A percentile compares a stretch with the other conserved stretches of the same genome.
phyloP scores from a whole-genome alignment of 2,329 filamentous ascomycete species.

The Monilinia aucupariae region DNA sequence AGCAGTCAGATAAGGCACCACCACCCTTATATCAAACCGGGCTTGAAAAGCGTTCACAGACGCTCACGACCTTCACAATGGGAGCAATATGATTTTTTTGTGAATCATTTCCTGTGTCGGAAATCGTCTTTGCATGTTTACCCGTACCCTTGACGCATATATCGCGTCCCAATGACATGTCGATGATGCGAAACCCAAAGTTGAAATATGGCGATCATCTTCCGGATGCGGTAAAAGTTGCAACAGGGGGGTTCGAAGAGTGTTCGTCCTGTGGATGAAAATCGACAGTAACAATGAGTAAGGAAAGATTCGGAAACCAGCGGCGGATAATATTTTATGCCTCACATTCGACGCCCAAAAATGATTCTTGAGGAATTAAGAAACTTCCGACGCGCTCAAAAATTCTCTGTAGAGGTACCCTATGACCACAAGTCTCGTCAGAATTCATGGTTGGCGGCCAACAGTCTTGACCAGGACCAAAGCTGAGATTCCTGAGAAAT shows the following conservation, averaged over 20 bases:
- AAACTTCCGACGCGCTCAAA: constrained; percentile 7
- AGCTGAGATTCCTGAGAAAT: not conserved
- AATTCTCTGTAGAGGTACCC: not conserved
- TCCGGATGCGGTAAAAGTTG: not conserved
- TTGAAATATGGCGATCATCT: not conserved
- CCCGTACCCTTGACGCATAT: not conserved
- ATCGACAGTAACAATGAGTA: not conserved
- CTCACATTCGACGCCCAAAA: not conserved
- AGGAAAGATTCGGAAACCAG: constrained; percentile 6
- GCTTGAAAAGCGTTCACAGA: not conserved
- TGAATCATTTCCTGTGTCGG: constrained; percentile 1
- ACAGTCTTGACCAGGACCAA: not conserved
- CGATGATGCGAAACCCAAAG: not conserved
- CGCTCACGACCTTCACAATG: not conserved
- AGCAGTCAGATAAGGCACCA: not conserved
- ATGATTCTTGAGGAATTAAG: constrained; percentile 3
- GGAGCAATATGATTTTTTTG: constrained; percentile 3
- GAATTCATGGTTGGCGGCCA: not conserved
- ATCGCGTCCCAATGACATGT: constrained; percentile 1
- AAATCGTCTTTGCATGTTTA: constrained; percentile 3
- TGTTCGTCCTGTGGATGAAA: not conserved
- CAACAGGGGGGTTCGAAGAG: not conserved
- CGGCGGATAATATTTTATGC: not conserved
- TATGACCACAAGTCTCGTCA: too few relatives aligned
- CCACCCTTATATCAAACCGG: not conserved